A percentile compares a stretch with the other conserved stretches of the same genome.
Conservation (phyloP, 2,329 filamentous ascomycete genomes). For the Cadophora sp. region DNA sequence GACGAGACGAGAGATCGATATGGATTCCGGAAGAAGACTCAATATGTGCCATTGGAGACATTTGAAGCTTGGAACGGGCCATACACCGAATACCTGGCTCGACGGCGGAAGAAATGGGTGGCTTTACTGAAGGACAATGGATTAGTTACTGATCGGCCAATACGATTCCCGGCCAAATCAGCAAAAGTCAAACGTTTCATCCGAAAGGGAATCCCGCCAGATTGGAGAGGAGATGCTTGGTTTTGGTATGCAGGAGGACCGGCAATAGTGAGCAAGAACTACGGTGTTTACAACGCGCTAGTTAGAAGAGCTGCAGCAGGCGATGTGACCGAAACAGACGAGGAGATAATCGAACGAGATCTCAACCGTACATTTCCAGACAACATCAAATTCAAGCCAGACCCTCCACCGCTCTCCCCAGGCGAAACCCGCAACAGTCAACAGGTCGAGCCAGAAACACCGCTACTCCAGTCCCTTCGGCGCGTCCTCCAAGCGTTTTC, state of each 20-base stretch:
- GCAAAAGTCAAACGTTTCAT: slow-evolving; percentile 89
- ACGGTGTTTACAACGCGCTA: slow-evolving; percentile 77
- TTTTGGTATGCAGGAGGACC: slow-evolving; percentile 95
- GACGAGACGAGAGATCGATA: slow-evolving; percentile 73
- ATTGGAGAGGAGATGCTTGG: slow-evolving; percentile 95
- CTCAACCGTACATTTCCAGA: slow-evolving; percentile 94
- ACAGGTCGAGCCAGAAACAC: slow-evolving; percentile 61
- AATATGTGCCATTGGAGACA: slow-evolving; percentile 76
- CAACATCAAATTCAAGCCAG: slow-evolving; percentile 86
- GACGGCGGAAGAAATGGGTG: slow-evolving; percentile 83
- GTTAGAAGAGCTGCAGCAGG: slow-evolving; percentile 67
- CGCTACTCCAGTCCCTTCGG: slow-evolving; percentile 81
- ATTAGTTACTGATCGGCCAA: slow-evolving; percentile 73
- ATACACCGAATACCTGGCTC: slow-evolving; percentile 77
- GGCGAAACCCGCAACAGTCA: slow-evolving; percentile 45
- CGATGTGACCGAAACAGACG: slow-evolving; percentile 71
- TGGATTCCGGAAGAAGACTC: slow-evolving; percentile 88
- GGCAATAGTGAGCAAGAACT: slow-evolving; percentile 75
- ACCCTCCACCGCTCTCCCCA: slow-evolving; percentile 38
- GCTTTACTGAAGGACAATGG: slow-evolving; percentile 78
- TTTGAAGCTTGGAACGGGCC: slow-evolving; percentile 82
- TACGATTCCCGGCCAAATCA: slow-evolving; percentile 79
- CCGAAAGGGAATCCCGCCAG: slow-evolving; percentile 90
- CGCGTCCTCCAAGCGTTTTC: slow-evolving; percentile 89
- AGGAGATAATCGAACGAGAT: slow-evolving; percentile 92